phyloP scores from a whole-genome alignment of 2,329 filamentous ascomycete species.

The Paecilomyces niveus region DNA sequence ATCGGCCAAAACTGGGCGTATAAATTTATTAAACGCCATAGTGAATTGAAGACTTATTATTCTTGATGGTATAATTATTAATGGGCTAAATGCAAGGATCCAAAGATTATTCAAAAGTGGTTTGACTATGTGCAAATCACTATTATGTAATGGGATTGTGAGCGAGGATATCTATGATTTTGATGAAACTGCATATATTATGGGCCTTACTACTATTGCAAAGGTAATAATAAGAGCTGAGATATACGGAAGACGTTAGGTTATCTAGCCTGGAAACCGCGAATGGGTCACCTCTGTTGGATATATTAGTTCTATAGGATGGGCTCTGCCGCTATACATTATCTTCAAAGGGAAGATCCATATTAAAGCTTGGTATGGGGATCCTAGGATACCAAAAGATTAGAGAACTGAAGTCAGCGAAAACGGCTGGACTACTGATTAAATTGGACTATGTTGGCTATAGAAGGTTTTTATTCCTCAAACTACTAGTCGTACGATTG shows the following conservation, averaged over 20 bases:
- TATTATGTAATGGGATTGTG: not conserved
- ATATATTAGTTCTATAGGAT: not conserved
- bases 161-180: not conserved
- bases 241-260: not conserved
- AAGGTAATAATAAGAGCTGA: not conserved
- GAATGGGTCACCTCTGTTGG: not conserved
- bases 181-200: not conserved
- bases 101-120: not conserved
- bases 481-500: not conserved
- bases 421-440: not conserved
- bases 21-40: not conserved
- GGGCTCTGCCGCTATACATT: not conserved
- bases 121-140: not conserved
- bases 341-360: not conserved
- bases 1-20: not conserved
- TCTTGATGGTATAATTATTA: not conserved
- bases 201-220: not conserved
- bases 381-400: not conserved
- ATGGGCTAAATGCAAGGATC: not conserved
- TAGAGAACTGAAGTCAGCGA: not conserved
- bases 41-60: not conserved
- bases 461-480: not conserved
- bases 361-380: not conserved
- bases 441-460: not conserved
- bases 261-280: not conserved